These are phyloP conservation scores for Torrubiellomyces zombiae DNA, from an alignment of 2,329 filamentous ascomycete genomes.

Conservation along the genomic window DNA sequence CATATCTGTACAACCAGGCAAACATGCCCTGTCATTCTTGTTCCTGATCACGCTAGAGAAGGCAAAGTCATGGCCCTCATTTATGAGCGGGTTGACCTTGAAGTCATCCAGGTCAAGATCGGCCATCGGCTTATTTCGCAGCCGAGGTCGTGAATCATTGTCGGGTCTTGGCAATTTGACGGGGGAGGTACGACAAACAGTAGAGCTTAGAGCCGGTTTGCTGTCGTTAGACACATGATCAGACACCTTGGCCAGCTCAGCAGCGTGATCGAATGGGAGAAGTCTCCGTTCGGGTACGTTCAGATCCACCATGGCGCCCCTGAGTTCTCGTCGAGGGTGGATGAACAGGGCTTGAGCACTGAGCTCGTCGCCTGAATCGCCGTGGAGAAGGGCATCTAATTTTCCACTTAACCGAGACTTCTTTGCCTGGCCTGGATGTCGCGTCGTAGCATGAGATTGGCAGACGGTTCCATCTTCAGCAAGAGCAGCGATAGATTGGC, in stretches of 20 bases:
- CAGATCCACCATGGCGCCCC: constrained; percentile 5
- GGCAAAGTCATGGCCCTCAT: constrained; percentile 55
- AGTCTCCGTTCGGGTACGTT: constrained; percentile 22
- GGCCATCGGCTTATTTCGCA: constrained; percentile 40
- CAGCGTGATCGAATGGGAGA: constrained; percentile 21
- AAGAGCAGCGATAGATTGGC: constrained; percentile 23
- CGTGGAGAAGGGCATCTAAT: constrained; percentile 18
- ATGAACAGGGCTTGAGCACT: no score
- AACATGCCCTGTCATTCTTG: constrained; percentile 48
- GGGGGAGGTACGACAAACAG: no score
- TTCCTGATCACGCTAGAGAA: constrained; percentile 60
- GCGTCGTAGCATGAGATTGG: no score
- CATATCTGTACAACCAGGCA: constrained; percentile 58
- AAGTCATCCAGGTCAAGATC: constrained; percentile 56
- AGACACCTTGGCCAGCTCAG: constrained; percentile 1
- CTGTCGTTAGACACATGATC: no score
- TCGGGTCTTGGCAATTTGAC: no score
- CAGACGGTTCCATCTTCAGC: constrained; percentile 33
- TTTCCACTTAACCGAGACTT: no score
- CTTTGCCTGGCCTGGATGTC: no score
- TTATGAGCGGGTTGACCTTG: constrained; percentile 59
- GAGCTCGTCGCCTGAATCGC: constrained; percentile 1
- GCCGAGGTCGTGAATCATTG: constrained; percentile 7
- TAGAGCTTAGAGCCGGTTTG: no score
- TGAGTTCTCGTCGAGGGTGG: not conserved